phyloP scores from a whole-genome alignment of 495 filamentous ascomycete genomes.

The Pseudevernia furfuracea region DNA sequence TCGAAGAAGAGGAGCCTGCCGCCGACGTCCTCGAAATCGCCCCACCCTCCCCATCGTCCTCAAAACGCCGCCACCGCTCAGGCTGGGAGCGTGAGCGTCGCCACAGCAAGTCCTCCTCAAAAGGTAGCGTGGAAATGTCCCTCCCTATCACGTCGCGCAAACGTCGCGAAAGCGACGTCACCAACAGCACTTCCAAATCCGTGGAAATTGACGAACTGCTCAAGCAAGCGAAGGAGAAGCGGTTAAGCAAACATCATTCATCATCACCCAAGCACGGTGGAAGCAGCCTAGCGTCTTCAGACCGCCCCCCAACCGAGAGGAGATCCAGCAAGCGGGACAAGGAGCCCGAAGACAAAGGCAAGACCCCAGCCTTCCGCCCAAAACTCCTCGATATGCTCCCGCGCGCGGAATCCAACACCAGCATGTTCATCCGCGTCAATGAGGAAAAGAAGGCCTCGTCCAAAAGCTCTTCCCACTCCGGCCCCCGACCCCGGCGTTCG shows the following conservation, averaged over 20 bases:
- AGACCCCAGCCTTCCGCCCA: constrained; percentile 13
- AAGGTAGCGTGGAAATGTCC: constrained; percentile 14
- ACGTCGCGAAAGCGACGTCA: constrained; percentile 31
- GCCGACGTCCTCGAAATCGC: constrained; percentile 16
- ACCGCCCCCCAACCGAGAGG: constrained; percentile 13
- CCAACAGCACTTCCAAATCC: constrained; percentile 28
- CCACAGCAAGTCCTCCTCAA: constrained; percentile 24
- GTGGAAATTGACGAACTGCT: constrained; percentile 15
- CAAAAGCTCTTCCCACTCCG: constrained; percentile 1
- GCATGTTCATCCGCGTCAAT: constrained; percentile 17
- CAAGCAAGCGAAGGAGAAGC: constrained; percentile 24
- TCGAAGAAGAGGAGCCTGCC: constrained; percentile 11
- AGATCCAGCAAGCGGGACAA: constrained; percentile 11
- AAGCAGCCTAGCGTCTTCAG: background rate
- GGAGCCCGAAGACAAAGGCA: constrained; percentile 17
- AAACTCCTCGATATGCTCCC: constrained; percentile 18
- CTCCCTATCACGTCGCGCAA: constrained; percentile 9
- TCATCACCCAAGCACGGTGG: constrained; percentile 7
- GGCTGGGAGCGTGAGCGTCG: constrained; percentile 28
- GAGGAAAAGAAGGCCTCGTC: constrained; percentile 12
- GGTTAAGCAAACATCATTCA: constrained; percentile 18
- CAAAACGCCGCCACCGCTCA: constrained; percentile 23
- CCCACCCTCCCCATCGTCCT: constrained; percentile 24
- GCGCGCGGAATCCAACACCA: constrained; percentile 20
- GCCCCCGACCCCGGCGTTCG: constrained; percentile 2